Percentiles rank a stretch among this genome's conserved stretches.
These are phyloP conservation scores for Cantharellus cinnabarinus DNA, from an alignment of 768 basidiomycete species.

Conservation along the genomic window DNA sequence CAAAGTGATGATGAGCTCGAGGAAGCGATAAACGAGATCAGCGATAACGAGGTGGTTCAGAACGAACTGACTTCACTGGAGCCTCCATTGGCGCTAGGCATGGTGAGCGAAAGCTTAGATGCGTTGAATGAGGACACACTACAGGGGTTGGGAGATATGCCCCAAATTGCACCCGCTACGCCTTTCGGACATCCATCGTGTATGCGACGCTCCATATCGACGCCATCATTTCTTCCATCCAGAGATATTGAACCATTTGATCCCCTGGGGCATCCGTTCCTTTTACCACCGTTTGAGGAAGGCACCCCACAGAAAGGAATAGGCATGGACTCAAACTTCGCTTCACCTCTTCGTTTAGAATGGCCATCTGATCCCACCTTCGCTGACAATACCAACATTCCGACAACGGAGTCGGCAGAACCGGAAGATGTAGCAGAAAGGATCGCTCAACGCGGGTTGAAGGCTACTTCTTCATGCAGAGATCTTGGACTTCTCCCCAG, in stretches of 20 bases:
- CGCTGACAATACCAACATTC: neutral
- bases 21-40: neutral
- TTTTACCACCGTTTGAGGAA: neutral
- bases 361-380: neutral
- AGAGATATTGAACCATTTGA: neutral
- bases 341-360: neutral
- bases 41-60: neutral
- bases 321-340: neutral
- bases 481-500: neutral
- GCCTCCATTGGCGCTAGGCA: neutral
- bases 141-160: neutral
- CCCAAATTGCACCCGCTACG: neutral
- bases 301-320: neutral
- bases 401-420: neutral
- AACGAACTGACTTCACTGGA: no score
- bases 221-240: neutral
- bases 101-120: neutral
- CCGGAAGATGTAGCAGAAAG: neutral
- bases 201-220: neutral
- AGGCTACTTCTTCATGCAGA: neutral
- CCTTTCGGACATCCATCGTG: neutral
- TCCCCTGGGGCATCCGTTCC: neutral
- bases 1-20: no score
- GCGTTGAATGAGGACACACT: neutral
- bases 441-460: neutral